Conservation (phyloP, 306 rosid species). For the Gleditsia sinensis region DNA sequence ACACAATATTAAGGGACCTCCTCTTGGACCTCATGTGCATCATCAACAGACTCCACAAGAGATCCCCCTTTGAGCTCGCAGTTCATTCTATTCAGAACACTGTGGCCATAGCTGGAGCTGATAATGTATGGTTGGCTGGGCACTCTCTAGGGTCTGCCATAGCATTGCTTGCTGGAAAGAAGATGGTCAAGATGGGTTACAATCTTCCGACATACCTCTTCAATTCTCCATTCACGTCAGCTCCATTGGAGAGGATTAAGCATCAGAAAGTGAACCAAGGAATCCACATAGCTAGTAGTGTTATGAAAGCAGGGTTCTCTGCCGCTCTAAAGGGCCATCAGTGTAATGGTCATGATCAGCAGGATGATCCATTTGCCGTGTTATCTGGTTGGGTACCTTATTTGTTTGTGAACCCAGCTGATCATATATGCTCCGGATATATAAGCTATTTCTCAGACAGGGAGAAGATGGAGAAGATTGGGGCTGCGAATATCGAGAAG, state of each 20-base stretch:
- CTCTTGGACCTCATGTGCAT: background rate
- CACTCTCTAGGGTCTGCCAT: constrained; percentile 43
- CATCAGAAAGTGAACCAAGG: background rate
- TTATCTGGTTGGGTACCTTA: constrained; percentile 32
- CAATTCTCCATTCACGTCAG: constrained; percentile 39
- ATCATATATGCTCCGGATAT: constrained; percentile 35
- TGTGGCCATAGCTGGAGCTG: background rate
- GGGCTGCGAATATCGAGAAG: constrained; percentile 22
- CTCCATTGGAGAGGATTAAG: constrained; percentile 22
- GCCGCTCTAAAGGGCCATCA: background rate
- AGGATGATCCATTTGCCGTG: background rate
- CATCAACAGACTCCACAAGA: background rate
- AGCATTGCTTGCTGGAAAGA: constrained; percentile 33
- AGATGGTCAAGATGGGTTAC: constrained; percentile 28
- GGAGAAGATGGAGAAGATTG: constrained; percentile 34
- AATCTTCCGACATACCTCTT: constrained; percentile 34
- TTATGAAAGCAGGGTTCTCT: constrained; percentile 12
- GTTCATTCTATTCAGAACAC: background rate
- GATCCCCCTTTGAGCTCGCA: constrained; percentile 15
- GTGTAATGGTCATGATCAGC: too few relatives aligned
- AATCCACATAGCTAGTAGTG: constrained; percentile 17
- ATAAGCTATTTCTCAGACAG: constrained; percentile 39
- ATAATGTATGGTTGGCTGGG: constrained; percentile 44
- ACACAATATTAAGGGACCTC: constrained; percentile 7
- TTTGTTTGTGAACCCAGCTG: constrained; percentile 40